These are phyloP conservation scores for Trichoderma breve DNA, from an alignment of 2,329 filamentous ascomycete genomes.

Conservation along the genomic window DNA sequence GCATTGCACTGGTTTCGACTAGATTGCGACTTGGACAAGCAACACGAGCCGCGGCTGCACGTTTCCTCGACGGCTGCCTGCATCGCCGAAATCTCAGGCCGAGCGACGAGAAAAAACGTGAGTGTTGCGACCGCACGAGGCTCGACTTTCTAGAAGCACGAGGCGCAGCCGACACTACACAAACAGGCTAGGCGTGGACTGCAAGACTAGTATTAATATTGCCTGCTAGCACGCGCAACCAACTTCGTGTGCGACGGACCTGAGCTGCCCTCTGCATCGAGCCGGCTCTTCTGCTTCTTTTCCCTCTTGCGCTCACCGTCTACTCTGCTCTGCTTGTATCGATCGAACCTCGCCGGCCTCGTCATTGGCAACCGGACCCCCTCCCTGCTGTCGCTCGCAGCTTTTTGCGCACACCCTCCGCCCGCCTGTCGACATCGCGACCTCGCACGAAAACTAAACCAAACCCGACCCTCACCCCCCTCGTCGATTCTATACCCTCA, in stretches of 20 bases:
- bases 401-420: conserved; percentile 3
- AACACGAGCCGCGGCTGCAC: conserved; percentile 16
- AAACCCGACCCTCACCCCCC: neutral
- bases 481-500: neutral
- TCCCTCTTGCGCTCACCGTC: neutral
- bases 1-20: neutral
- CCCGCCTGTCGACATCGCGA: conserved; percentile 1
- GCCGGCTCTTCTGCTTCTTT: conserved; percentile 8
- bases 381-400: neutral
- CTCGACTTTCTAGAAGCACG: conserved; percentile 21
- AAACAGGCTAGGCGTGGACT: neutral
- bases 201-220: conserved; percentile 5
- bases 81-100: conserved; percentile 14
- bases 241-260: neutral
- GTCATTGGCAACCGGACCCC: neutral
- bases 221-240: conserved; percentile 11
- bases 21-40: neutral
- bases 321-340: neutral
- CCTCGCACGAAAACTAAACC: neutral
- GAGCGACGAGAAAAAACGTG: neutral
- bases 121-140: neutral
- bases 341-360: neutral
- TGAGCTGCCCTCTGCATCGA: conserved; percentile 15
- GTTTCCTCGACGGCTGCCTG: conserved; percentile 18
- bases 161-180: conserved; percentile 18